Base-by-base conservation (phyloP, 73 alveolate genomes). In the Paramecium bursaria region DNA sequence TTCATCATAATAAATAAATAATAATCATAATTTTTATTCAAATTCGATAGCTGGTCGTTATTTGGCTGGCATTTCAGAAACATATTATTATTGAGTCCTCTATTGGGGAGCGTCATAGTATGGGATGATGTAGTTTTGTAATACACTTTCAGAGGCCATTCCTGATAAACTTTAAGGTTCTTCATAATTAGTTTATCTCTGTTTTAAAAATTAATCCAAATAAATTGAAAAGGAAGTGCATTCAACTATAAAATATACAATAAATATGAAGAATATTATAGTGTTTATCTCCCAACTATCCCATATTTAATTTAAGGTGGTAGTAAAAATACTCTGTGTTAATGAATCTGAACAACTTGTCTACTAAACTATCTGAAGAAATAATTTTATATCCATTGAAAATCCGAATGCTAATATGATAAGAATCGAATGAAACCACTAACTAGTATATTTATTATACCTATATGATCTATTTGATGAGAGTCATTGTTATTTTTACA, bases 351-450 rank as follows among this genome's bases (percentile, higher is more conserved):
- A 25, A 42, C 82, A 67, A 33, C 10, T 67, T 6, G 50, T 0
- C 19, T 31, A 22, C 7, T 9, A 4, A 35, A 23, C 17, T 31
- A 67, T 67, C 21, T 67, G 19, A 21, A 67, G 15, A 67, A 33
- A 67, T 67, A 67, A 67, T 67, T 17, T 67, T 11, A 67, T 67
- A 67, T 67, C 82, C 47, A 42, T 35, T 57, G 47, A 67, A 4
- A 67, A 67, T 1, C 82, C 82, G 21, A 67, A 67, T 3, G 55
- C 25, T 21, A 67, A 67, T 1, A 25, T 27, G 44, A 67, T 67
- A 42, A 67, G 33, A 0, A 47, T 42, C 10, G 82, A 33, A 67
- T 67, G 82, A 67, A 67, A 67, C 33, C 44, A 67, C 17, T 31
- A 42, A 7, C n/a, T n/a, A n/a, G 44, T 67, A 21, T 39, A 67